Base-by-base conservation (phyloP, 139 green algal genomes). In the Tetradesmus obliquus region DNA sequence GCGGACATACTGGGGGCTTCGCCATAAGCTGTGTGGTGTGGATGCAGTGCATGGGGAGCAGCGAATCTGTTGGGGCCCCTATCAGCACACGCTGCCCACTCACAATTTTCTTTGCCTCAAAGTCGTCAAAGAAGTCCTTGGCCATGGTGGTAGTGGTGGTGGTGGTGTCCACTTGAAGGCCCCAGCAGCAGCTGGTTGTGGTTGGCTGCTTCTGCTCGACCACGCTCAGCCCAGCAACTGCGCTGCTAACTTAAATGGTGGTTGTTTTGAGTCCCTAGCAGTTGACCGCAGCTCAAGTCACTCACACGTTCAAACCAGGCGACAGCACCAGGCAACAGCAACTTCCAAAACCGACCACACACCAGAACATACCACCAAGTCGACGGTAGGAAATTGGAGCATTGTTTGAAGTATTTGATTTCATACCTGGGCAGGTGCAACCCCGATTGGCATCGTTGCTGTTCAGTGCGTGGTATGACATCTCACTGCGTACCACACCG, bases 41-140 rank as follows among this genome's bases (percentile, higher is more conserved):
- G 12, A 32, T 32, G 24, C 76, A 83, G 2, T 7, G 45, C 79
- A 57, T n/a, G 9, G 20, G n/a, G 15, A 45, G 79, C 45, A 5
- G 19, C 2, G 0, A 54, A 51, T 83, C 76, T 19, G 12, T 83
- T 55, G 24, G 9, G 5, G 17, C 15, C 3, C 45, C 7, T 13
- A 58, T 45, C 6, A 22, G 15, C 85, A 89, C 12, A 3, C n/a
- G 84, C 84, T 58, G 32, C 2, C n/a, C 1, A 88, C 84, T 51
- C 15, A 76, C 66, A 17, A 55, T 82, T 17, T 57, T 82, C 15
- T 89, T 66, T 20, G 85, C 76, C 13, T 89, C 66, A 24, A 89
- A 89, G 8, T 53, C 15, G 7, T 89, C 85, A 66, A 66, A 89
- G n/a, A 89, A 82, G 66, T 82, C 85, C 72, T 82, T 82, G 85